A percentile compares a stretch with the other conserved stretches of the same genome.
phyloP scores from a whole-genome alignment of 805 yeast genomes.

The Ogataea minuta region DNA sequence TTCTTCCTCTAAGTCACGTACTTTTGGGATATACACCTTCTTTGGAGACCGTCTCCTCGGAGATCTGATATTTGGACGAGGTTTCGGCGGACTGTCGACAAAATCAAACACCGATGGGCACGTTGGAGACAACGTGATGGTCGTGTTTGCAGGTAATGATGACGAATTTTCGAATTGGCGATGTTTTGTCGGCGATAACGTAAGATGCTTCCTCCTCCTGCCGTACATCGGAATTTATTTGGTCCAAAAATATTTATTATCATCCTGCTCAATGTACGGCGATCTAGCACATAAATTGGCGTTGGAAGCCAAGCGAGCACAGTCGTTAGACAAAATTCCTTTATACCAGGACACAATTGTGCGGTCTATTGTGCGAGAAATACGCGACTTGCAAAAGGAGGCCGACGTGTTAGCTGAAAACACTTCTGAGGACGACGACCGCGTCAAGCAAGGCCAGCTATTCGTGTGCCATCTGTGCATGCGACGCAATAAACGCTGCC shows the following conservation, averaged over 20 bases:
- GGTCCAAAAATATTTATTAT: neutral
- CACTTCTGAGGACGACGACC: slow-evolving; percentile 28
- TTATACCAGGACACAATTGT: slow-evolving; percentile 71
- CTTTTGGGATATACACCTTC: slow-evolving; percentile 20
- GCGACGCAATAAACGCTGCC: slow-evolving; percentile 86
- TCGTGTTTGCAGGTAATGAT: neutral
- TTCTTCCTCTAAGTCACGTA: slow-evolving; percentile 11
- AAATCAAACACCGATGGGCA: slow-evolving; percentile 9
- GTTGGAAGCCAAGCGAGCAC: slow-evolving; percentile 79
- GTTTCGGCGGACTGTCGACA: slow-evolving; percentile 3
- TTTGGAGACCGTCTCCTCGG: slow-evolving; percentile 11
- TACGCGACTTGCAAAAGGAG: slow-evolving; percentile 56
- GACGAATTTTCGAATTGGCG: neutral
- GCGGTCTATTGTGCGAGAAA: slow-evolving; percentile 68
- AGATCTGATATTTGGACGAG: neutral
- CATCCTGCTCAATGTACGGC: slow-evolving; percentile 69
- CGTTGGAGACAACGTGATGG: neutral
- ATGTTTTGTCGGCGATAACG: neutral
- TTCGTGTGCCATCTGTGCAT: slow-evolving; percentile 73
- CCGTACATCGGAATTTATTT: slow-evolving; percentile 2
- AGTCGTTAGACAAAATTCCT: slow-evolving; percentile 62
- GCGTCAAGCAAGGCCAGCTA: slow-evolving; percentile 58
- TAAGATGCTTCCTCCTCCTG: slow-evolving; percentile 2
- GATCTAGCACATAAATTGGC: slow-evolving; percentile 82
- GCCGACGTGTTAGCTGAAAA: slow-evolving; percentile 44